Evolutionary conservation across 2,329 filamentous ascomycete species (phyloP).

Genomic region (Plenodomus biglobosus): DNA sequence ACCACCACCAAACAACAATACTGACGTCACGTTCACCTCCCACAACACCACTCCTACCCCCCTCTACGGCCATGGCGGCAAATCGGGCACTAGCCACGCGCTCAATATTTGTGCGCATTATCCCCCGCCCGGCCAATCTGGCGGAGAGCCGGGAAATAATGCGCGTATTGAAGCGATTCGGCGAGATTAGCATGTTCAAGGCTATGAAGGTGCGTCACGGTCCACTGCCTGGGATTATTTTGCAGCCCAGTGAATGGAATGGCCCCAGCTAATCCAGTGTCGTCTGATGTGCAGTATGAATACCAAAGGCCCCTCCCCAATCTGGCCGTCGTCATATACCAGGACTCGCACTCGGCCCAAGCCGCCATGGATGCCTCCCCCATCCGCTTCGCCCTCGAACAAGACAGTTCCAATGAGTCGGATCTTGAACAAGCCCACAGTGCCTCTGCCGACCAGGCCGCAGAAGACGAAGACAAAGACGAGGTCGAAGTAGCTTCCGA

Average conservation of each 20-base stretch:
- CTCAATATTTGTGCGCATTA: constrained; percentile 51
- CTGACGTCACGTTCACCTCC: constrained; percentile 3
- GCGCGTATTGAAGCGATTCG: constrained; percentile 52
- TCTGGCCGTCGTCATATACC: constrained; percentile 51
- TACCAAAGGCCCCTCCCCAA: constrained; percentile 47
- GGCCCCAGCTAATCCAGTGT: neutral
- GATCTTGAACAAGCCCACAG: neutral
- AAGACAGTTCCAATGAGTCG: constrained; percentile 8
- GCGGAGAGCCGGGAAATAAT: constrained; percentile 54
- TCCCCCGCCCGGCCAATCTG: constrained; percentile 51
- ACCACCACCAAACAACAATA: neutral
- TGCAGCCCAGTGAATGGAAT: neutral
- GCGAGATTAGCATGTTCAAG: constrained; percentile 53
- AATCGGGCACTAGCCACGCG: constrained; percentile 41
- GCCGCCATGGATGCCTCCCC: constrained; percentile 49
- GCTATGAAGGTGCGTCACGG: constrained; percentile 41
- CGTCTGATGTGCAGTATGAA: constrained; percentile 45
- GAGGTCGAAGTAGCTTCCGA: neutral
- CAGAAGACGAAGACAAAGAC: constrained; percentile 17
- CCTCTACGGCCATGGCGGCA: constrained; percentile 28
- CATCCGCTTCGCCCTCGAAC: constrained; percentile 51
- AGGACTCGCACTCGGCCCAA: constrained; percentile 44
- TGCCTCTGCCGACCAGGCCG: neutral
- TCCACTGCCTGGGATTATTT: neutral
- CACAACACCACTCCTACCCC: constrained; percentile 1